Percentiles rank a stretch among this genome's conserved stretches.
phyloP scores from a whole-genome alignment of 371 early-diverging fungal species.

The Syncephalastrum monosporum region DNA sequence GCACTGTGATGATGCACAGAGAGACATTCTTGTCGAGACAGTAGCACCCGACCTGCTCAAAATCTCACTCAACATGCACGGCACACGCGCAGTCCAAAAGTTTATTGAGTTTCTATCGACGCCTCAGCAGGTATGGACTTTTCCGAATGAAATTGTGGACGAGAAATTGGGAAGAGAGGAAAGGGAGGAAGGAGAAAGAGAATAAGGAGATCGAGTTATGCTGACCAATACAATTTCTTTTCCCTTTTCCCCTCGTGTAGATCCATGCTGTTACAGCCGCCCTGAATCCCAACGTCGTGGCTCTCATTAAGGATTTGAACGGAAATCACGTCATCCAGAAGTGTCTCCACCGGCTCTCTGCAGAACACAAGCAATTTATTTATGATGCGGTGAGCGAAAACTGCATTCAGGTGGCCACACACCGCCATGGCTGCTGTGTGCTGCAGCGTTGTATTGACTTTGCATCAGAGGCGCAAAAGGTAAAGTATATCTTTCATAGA shows the following conservation, averaged over 20 bases:
- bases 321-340: slow-evolving; percentile 99
- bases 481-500: slow-evolving; percentile 8
- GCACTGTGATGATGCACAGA: slow-evolving; percentile 72
- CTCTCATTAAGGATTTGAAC: slow-evolving; percentile 93
- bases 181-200: not conserved
- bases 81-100: slow-evolving; percentile 96
- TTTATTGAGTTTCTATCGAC: slow-evolving; percentile 82
- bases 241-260: slow-evolving; percentile 25
- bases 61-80: slow-evolving; percentile 94
- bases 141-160: not conserved
- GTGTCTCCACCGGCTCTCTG: slow-evolving; percentile 76
- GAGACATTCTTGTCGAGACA: slow-evolving; percentile 66
- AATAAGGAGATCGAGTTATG: not conserved
- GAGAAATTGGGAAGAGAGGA: not conserved
- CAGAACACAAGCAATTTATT: slow-evolving; percentile 84
- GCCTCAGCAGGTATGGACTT: slow-evolving; percentile 51
- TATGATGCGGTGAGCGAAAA: slow-evolving; percentile 86
- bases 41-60: slow-evolving; percentile 74
- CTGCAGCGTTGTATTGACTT: slow-evolving; percentile 96
- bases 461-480: slow-evolving; percentile 68
- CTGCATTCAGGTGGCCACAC: slow-evolving; percentile 88
- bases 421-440: slow-evolving; percentile 98
- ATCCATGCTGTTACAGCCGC: slow-evolving; percentile 72
- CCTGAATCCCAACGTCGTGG: slow-evolving; percentile 75
- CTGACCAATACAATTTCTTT: not conserved